phyloP scores from a whole-genome alignment of 805 yeast genomes.

The Maudiozyma bulderi region DNA sequence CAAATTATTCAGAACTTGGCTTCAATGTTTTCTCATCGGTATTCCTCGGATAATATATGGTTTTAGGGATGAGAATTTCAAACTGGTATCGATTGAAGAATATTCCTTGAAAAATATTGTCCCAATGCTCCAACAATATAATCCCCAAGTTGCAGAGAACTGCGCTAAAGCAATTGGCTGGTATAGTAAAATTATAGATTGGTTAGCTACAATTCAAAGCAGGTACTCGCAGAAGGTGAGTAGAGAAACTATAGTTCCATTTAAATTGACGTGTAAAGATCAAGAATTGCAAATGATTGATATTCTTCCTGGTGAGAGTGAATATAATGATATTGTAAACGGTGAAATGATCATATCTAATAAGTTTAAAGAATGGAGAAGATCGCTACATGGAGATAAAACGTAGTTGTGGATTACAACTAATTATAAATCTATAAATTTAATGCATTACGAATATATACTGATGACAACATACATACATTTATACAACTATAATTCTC shows the following conservation, averaged over 20 bases:
- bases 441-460: not conserved
- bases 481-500: not conserved
- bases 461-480: not conserved
- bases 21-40: slow-evolving; percentile 86
- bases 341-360: slow-evolving; percentile 35
- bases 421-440: not conserved
- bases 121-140: slow-evolving; percentile 40
- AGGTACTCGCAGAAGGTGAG: slow-evolving; percentile 32
- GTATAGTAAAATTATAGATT: slow-evolving; percentile 73
- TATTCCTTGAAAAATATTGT: slow-evolving; percentile 75
- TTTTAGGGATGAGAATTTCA: slow-evolving; percentile 64
- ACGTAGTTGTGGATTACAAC: not conserved
- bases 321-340: slow-evolving; percentile 32
- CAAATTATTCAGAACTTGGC: slow-evolving; percentile 80
- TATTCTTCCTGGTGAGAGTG: slow-evolving; percentile 27
- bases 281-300: slow-evolving; percentile 46
- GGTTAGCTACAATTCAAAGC: slow-evolving; percentile 46
- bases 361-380: slow-evolving; percentile 47
- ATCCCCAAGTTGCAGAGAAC: slow-evolving; percentile 39
- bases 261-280: slow-evolving; percentile 40
- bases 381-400: not conserved
- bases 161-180: slow-evolving; percentile 75
- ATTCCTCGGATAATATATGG: slow-evolving; percentile 74
- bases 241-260: slow-evolving; percentile 48
- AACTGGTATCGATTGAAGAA: slow-evolving; percentile 59